Conservation (phyloP, 2,329 filamentous ascomycete species). For the Pseudopithomyces chartarum region DNA sequence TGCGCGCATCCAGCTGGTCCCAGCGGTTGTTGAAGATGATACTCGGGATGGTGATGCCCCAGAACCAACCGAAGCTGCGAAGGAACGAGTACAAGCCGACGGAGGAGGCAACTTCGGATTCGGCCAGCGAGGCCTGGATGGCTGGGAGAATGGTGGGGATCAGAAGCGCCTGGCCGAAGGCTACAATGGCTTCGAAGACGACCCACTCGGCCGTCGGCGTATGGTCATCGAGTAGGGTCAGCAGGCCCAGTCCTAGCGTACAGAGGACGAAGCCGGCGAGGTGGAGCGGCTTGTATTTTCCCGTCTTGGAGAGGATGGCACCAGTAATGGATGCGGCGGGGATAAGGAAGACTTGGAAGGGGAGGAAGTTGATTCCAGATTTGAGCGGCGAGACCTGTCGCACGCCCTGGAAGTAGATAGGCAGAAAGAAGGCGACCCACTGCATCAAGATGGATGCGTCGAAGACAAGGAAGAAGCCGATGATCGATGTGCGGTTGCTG, state of each 20-base stretch:
- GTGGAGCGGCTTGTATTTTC: constrained; percentile 22
- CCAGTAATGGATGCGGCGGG: constrained; percentile 8
- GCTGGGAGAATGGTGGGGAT: constrained; percentile 15
- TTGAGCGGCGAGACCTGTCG: constrained; percentile 1
- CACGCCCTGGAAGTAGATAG: constrained; percentile 33
- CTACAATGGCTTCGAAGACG: constrained; percentile 14
- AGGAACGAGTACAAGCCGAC: constrained; percentile 20
- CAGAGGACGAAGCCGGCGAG: constrained; percentile 5
- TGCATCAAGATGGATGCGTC: constrained; percentile 44
- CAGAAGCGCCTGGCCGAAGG: constrained; percentile 13
- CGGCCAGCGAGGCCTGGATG: constrained; percentile 13
- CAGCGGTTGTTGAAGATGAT: constrained; percentile 10
- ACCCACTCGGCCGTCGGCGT: constrained; percentile 17
- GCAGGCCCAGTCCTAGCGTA: constrained; percentile 14
- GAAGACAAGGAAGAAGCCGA: constrained; percentile 44
- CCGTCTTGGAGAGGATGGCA: constrained; percentile 22
- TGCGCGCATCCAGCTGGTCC: not conserved
- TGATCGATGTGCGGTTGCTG: constrained; percentile 41
- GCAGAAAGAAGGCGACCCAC: constrained; percentile 49
- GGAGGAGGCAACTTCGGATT: constrained; percentile 16
- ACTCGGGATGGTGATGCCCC: constrained; percentile 22
- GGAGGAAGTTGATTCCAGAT: constrained; percentile 14
- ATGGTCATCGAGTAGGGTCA: constrained; percentile 10
- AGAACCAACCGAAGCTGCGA: constrained; percentile 21
- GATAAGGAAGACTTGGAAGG: constrained; percentile 10